Base-by-base conservation (phyloP, 306 rosid species). In the Styphnolobium japonicum region DNA sequence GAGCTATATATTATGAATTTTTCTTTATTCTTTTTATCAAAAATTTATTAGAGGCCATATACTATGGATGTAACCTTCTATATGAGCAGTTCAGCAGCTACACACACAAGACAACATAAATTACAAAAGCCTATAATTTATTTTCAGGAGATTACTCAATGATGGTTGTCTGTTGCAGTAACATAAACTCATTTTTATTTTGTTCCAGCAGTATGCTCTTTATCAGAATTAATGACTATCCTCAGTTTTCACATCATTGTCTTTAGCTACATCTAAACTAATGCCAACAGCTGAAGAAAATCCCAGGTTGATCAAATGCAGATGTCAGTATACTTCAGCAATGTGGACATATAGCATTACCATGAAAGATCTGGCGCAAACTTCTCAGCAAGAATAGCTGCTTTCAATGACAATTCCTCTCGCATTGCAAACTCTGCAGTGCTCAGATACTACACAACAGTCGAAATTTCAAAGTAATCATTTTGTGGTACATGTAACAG, bases 351-450 rank as follows among this genome's bases (percentile, higher is more conserved):
- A 31, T 2, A 66, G 67, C 81, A 21, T 61, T 80, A 91, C 96
- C 96, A 91, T 33, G 93, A 89, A 56, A 91, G 88, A 83, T 91
- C 91, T 33, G 96, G 93, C 18, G 93, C 92, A 83, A 91, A 91
- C 84, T 89, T 91, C 80, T 91, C 96, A 4, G 93, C 93, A 80
- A 91, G 93, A 86, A 91, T 89, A 39, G 93, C 96, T 66, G 92
- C 90, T 84, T 91, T 91, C 49, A 91, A 92, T 4, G 96, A 82
- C 73, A 91, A 76, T 76, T 91, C 96, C 77, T 91, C 96, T 14
- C 90, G 93, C 96, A 91, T 91, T 73, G 92, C 87, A 74, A 89
- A 91, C 31, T 91, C 96, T 60, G 96, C 93, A 18, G 96, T 87
- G 67, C 90, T 87, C 56, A 91, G 96, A 85, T 89, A 91, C 96